phyloP scores from a whole-genome alignment of 2,329 filamentous ascomycete genomes.

The Elsinoe perseae region DNA sequence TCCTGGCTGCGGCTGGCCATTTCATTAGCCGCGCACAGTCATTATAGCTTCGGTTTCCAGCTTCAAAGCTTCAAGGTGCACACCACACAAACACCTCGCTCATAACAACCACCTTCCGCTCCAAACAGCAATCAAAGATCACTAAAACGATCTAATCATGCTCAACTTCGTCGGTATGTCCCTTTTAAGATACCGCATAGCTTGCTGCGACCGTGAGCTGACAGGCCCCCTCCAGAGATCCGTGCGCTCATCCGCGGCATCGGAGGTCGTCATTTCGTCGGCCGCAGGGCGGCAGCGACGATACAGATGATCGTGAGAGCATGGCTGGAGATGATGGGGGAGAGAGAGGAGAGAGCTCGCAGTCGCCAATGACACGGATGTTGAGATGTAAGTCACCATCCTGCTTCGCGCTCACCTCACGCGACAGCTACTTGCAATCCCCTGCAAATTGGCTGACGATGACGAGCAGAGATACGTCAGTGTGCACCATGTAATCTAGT shows the following conservation, averaged over 20 bases:
- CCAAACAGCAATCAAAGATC: conserved; percentile 1
- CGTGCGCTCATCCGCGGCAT: neutral
- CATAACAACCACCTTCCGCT: neutral
- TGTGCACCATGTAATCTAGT: neutral
- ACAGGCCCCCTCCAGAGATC: conserved; percentile 1
- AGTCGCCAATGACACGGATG: neutral
- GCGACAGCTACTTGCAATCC: conserved; percentile 1
- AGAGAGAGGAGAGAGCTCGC: neutral
- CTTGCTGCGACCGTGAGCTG: neutral
- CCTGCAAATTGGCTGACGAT: neutral
- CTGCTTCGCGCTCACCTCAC: neutral
- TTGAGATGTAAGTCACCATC: neutral
- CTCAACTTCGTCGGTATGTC: neutral
- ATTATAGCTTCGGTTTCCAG: neutral
- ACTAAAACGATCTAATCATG: neutral
- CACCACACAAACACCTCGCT: neutral
- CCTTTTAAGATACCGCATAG: neutral
- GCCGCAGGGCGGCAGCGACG: neutral
- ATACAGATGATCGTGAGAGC: conserved; percentile 5
- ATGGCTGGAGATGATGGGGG: neutral
- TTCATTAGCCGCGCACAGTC: neutral
- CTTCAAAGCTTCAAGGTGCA: neutral
- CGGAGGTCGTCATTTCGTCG: neutral
- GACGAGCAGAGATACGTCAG: neutral
- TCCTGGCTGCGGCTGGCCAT: neutral